Evolutionary conservation across 2,329 filamentous ascomycete genomes (phyloP), one percentile per base, ranked within the genome.

Genomic region (Cryphonectria radicalis): DNA sequence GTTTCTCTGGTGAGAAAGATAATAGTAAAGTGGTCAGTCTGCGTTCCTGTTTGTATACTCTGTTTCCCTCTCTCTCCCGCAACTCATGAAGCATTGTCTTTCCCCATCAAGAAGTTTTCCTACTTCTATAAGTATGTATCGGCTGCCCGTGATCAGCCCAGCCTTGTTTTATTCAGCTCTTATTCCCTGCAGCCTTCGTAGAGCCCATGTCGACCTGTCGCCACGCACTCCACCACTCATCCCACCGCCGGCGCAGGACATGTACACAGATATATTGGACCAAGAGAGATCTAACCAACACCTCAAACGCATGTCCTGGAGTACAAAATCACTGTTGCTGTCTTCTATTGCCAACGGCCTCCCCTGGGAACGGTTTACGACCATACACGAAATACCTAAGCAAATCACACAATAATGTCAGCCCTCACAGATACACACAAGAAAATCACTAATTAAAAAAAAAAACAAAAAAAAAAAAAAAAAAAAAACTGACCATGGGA

Each of bases 311-410:
- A 25, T 25, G 11, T 59, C 13, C 10, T 25, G 14, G 10, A 2
- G 22, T 22, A 17, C 13, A 0, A 40, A 8, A 37, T 63, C 60
- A 42, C 60, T n/a, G 19, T 1, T 42, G 35, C 22, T 35, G 35
- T 22, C 10, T n/a, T 64, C 25, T 35, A 8, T 22, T 19, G 43
- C 43, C 63, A 13, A 14, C 50, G 53, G 19, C 14, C 28, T 66
- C 66, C 4, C 66, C 19, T 35, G 50, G 66, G 6, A 43, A 40
- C 14, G 72, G 72, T n/a, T 70, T 72, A 11, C 72, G 67, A 43
- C 70, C 72, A 35, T 76, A 77, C 40, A 77, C 73, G 42, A 76
- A 66, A 37, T 76, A 74, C 32, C 74, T 75, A 14, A 14, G 37
- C 17, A n/a, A 4, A 1, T 6, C n/a, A 25, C 40, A 42, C 25